These are phyloP conservation scores for Saccharomycopsis phalli DNA, from an alignment of 1,139 yeast species.

Conservation along the genomic window DNA sequence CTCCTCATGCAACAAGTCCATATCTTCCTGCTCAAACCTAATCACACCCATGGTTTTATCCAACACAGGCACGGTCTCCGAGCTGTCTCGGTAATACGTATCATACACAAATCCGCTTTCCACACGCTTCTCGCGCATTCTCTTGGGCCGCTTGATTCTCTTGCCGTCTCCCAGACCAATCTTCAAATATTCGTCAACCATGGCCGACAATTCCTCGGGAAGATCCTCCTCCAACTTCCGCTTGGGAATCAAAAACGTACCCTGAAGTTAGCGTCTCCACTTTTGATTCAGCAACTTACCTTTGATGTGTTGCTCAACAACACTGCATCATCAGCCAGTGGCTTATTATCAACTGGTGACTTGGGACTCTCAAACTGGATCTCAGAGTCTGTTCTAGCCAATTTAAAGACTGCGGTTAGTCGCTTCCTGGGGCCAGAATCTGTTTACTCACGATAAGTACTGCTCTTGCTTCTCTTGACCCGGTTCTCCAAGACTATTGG, in stretches of 20 bases:
- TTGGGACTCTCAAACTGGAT: slow-evolving; percentile 14
- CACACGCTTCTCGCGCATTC: background rate
- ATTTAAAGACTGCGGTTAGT: slow-evolving; percentile 40
- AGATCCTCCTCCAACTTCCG: slow-evolving; percentile 36
- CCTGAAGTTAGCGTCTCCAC: slow-evolving; percentile 19
- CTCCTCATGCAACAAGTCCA: slow-evolving; percentile 45
- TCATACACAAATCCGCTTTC: slow-evolving; percentile 72
- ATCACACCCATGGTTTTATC: slow-evolving; percentile 45
- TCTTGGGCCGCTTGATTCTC: slow-evolving; percentile 17
- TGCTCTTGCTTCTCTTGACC: slow-evolving; percentile 36
- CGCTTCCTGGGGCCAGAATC: slow-evolving; percentile 16
- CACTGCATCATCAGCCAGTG: slow-evolving; percentile 1
- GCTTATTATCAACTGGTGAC: background rate
- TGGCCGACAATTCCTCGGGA: slow-evolving; percentile 56
- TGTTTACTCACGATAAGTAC: slow-evolving; percentile 24
- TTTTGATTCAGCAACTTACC: slow-evolving; percentile 5
- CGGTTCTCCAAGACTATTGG: slow-evolving; percentile 33
- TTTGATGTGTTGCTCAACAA: background rate
- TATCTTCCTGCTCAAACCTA: slow-evolving; percentile 58
- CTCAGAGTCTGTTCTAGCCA: slow-evolving; percentile 54
- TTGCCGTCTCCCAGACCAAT: slow-evolving; percentile 21
- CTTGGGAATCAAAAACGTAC: background rate
- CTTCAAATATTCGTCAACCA: slow-evolving; percentile 52
- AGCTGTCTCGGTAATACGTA: slow-evolving; percentile 59
- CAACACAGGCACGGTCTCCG: slow-evolving; percentile 39